Base-by-base conservation (phyloP, 371 early-diverging fungal species). In the Actinomortierella wolfii region DNA sequence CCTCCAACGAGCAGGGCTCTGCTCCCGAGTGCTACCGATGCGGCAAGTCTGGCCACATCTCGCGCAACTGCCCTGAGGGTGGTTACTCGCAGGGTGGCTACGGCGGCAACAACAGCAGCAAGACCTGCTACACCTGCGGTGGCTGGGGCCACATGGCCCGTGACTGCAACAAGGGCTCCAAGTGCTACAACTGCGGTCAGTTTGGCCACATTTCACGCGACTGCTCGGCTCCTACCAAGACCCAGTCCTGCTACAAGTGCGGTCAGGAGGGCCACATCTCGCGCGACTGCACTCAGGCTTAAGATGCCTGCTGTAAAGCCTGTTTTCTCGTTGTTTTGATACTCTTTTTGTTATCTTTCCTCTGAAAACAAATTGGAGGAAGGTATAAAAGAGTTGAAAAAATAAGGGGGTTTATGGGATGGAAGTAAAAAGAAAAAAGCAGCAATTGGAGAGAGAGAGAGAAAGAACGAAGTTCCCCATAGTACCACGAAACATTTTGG, bases 141-240 rank as follows among this genome's bases (percentile, higher is more conserved):
- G 80, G 82, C 57, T 34, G 54, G 60, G 85, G 85, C 41, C 70
- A 65, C 66, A 62, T 68, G 65, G 64, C 78, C 47, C 73, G 77
- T 21, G 82, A 83, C 60, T 76, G 76, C 48, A 58, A 57, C 62
- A 68, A 73, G 51, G 79, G 76, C 44, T 67, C 75, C 73, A 86
- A 86, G 81, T 88, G 88, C 79, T 88, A 86, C 76, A 88, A 86
- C 83, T 89, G 89, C 62, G 85, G 85, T 23, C 50, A 59, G 39
- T 46, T 68, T 42, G 80, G 80, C 54, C 80, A 80, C 64, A 78
- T 78, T 29, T 68, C 78, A 40, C 57, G 73, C 40, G 77, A 78
- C 40, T 84, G 88, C 78, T 44, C 80, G 53, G 83, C 82, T 54
- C 81, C 83, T 62, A 81, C 78, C 59, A 83, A 82, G 74, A 83